Conservation (phyloP, 2,329 filamentous ascomycete species). For the Pseudocercospora fijiensis region DNA sequence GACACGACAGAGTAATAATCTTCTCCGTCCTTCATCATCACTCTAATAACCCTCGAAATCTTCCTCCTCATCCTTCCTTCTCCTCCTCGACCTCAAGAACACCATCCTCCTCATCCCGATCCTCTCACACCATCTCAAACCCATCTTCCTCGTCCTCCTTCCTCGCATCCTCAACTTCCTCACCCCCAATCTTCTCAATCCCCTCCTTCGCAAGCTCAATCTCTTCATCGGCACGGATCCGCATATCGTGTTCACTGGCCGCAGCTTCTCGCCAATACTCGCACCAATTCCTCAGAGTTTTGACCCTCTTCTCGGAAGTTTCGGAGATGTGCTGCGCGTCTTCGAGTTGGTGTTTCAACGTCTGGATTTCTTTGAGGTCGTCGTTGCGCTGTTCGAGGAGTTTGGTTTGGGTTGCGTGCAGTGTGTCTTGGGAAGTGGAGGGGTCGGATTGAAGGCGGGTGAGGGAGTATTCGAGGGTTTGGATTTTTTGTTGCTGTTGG, state of each 20-base stretch:
- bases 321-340: background rate
- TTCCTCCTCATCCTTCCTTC: background rate
- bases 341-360: background rate
- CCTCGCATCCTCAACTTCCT: background rate
- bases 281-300: background rate
- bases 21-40: background rate
- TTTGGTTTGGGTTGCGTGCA: background rate
- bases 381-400: background rate
- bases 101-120: too few relatives aligned
- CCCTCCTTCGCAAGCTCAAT: background rate
- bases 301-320: background rate
- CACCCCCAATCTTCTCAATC: background rate
- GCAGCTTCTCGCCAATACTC: background rate
- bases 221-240: background rate
- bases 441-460: background rate
- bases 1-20: background rate
- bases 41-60: background rate
- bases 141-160: too few relatives aligned
- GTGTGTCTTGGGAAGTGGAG: background rate
- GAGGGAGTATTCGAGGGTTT: background rate
- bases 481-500: background rate
- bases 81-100: background rate
- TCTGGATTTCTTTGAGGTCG: background rate
- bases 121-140: too few relatives aligned
- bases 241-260: background rate